Evolutionary conservation across 129 eudicot genomes (phyloP).

Genomic region (Ambrosia artemisiifolia): DNA sequence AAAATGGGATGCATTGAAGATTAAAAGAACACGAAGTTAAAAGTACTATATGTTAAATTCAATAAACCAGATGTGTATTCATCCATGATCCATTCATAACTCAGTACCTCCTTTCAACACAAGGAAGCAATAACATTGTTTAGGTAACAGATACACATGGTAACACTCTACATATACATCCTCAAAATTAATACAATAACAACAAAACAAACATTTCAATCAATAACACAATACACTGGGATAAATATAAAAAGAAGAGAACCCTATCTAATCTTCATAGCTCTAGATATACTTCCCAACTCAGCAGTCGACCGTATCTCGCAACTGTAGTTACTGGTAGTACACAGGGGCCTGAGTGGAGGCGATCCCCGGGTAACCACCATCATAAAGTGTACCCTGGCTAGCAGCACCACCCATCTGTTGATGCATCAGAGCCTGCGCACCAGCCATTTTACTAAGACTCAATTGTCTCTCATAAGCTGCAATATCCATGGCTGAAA

Average conservation of each 20-base stretch:
- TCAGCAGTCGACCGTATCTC: background rate
- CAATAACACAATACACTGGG: conserved; percentile 9
- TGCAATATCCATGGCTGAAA: conserved; percentile 43
- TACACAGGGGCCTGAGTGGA: conserved; percentile 68
- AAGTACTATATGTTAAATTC: too few relatives aligned
- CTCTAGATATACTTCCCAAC: background rate
- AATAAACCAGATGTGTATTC: background rate
- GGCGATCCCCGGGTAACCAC: conserved; percentile 54
- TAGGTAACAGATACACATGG: background rate
- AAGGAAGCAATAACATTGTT: background rate
- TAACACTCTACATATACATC: conserved; percentile 26
- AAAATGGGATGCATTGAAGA: too few relatives aligned
- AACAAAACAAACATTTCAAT: conserved; percentile 16
- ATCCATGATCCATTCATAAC: background rate
- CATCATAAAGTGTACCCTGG: conserved; percentile 60
- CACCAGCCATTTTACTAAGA: conserved; percentile 50
- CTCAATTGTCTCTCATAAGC: conserved; percentile 55
- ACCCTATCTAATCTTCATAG: conserved; percentile 17
- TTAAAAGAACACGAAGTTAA: too few relatives aligned
- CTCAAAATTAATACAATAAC: conserved; percentile 20
- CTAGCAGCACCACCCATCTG: conserved; percentile 41
- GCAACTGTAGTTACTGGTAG: conserved; percentile 44
- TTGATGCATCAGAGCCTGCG: conserved; percentile 46
- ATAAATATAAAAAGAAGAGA: background rate
- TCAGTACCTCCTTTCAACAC: background rate